phyloP scores from a whole-genome alignment of 1,139 yeast species.

The Zygoascus hellenicus region DNA sequence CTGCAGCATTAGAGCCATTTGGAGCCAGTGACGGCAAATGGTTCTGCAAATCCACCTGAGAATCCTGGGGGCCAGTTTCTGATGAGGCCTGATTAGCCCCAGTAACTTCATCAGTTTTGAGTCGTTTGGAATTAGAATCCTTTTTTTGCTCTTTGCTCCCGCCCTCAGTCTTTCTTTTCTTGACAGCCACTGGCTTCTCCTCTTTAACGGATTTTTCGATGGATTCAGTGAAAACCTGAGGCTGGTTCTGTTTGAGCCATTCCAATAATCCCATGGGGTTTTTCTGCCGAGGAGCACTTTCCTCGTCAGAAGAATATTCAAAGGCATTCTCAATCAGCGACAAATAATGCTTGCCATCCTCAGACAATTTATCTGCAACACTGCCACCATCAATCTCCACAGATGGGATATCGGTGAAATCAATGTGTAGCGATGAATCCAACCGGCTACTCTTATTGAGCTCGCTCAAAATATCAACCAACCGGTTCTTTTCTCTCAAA shows the following conservation, averaged over 20 bases:
- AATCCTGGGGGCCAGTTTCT: not conserved
- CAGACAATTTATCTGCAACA: conserved; percentile 7
- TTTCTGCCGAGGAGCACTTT: conserved; percentile 17
- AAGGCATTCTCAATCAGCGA: conserved; percentile 16
- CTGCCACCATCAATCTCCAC: not conserved
- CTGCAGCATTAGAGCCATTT: not conserved
- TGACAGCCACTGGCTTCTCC: not conserved
- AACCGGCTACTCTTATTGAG: conserved; percentile 18
- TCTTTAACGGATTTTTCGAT: conserved; percentile 8
- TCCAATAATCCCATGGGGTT: conserved; percentile 27
- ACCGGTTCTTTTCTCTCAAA: conserved; percentile 23
- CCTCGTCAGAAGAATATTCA: conserved; percentile 26
- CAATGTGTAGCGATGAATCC: conserved; percentile 2
- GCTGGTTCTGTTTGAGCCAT: conserved; percentile 28
- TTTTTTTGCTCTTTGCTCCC: not conserved
- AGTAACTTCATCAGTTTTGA: conserved; percentile 1
- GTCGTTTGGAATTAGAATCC: not conserved
- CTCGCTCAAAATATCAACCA: conserved; percentile 22
- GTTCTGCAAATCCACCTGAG: too few relatives aligned
- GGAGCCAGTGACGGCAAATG: not conserved
- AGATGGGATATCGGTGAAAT: not conserved
- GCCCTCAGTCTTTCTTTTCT: conserved; percentile 3
- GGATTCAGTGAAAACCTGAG: conserved; percentile 18
- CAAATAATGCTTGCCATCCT: conserved; percentile 19
- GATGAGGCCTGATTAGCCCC: too few relatives aligned